Evolutionary conservation across 305 asterid genomes (phyloP).

Genomic region (Solanum chacoense): DNA sequence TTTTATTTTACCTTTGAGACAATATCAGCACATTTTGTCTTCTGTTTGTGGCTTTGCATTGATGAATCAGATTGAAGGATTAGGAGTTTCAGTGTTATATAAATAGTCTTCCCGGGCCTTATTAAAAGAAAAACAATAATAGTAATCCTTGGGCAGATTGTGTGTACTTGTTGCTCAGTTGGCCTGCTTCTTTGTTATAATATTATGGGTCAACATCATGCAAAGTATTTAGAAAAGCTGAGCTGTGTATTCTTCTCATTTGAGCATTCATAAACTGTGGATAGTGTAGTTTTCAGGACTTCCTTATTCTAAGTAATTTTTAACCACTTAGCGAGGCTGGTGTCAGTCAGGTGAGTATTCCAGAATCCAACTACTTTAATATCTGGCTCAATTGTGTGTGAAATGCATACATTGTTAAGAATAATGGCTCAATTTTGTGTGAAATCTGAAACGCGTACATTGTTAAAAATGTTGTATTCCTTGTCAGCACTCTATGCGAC

Average conservation of each 20-base stretch:
- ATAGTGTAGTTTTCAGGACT: background rate
- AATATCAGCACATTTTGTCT: background rate
- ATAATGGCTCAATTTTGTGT: background rate
- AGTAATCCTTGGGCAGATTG: background rate
- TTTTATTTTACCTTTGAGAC: background rate
- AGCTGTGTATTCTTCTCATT: background rate
- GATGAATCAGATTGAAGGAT: background rate
- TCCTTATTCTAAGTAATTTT: background rate
- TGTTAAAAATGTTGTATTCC: constrained; percentile 10
- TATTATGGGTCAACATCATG: background rate
- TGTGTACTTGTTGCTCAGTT: background rate
- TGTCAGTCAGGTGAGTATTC: background rate
- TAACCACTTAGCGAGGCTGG: background rate
- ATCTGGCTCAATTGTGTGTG: background rate
- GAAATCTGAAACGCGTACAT: background rate
- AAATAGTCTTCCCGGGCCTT: background rate
- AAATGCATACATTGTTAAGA: background rate
- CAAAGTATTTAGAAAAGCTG: background rate
- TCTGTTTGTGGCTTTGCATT: background rate
- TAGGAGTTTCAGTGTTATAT: background rate
- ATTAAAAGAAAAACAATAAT: background rate
- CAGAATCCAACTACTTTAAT: background rate
- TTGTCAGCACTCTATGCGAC: constrained; percentile 83
- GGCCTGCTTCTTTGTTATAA: background rate
- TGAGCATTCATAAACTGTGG: background rate